Evolutionary conservation across 2,329 filamentous ascomycete genomes (phyloP).

Genomic region (Epichloe scottii): DNA sequence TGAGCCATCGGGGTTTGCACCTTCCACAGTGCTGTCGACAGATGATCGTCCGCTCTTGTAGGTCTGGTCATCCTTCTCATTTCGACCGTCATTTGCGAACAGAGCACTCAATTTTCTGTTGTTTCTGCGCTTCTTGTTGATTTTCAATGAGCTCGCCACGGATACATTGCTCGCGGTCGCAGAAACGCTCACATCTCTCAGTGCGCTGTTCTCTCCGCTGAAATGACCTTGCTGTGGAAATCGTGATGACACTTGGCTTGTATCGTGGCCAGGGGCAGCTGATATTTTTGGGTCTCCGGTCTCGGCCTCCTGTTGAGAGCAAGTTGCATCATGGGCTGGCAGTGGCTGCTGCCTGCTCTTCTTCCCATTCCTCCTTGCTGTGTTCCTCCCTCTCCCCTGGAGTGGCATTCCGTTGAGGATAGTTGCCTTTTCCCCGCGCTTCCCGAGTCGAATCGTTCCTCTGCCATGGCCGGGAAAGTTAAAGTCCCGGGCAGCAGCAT

Average conservation of each 20-base stretch:
- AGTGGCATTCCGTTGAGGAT: not conserved
- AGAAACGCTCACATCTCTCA: not conserved
- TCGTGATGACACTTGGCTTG: not conserved
- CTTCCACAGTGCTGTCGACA: not conserved
- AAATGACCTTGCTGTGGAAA: not conserved
- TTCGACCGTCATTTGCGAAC: not conserved
- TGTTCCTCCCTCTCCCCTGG: not conserved
- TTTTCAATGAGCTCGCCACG: not conserved
- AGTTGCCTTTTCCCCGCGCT: not conserved
- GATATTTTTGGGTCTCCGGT: not conserved
- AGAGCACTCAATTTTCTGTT: not conserved
- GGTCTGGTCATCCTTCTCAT: not conserved
- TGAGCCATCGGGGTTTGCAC: not conserved
- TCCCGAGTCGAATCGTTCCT: not conserved
- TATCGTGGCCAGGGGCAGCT: not conserved
- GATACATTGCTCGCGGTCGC: not conserved
- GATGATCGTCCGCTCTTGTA: not conserved
- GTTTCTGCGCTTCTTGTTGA: not conserved
- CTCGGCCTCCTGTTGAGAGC: not conserved
- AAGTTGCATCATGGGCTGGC: not conserved
- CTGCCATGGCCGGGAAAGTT: constrained; percentile 1
- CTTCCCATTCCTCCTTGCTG: not conserved
- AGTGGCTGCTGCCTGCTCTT: not conserved
- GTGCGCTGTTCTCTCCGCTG: not conserved
- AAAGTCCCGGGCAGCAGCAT: not conserved